These are phyloP conservation scores for Gossypium schwendimanii DNA, from an alignment of 441 rosid genomes.

Conservation along the genomic window DNA sequence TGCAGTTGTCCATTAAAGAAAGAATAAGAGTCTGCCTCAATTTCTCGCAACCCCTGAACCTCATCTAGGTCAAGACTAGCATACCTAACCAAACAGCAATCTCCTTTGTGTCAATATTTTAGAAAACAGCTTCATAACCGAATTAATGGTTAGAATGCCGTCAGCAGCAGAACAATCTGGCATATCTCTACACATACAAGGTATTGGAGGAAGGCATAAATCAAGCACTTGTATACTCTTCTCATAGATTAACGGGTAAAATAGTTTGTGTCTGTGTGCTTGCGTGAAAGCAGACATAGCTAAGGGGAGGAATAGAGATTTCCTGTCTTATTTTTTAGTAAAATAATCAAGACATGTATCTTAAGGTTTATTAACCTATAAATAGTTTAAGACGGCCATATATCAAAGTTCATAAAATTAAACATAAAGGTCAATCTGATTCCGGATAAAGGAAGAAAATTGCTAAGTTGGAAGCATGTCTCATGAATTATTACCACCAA, in stretches of 20 bases:
- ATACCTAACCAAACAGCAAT: conserved; percentile 41
- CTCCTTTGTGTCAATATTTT: conserved; percentile 14
- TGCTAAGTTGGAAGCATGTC: neutral
- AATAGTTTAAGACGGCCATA: neutral
- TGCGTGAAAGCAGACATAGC: neutral
- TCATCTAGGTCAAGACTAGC: conserved; percentile 45
- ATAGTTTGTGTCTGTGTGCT: neutral
- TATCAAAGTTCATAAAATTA: neutral
- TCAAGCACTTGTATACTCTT: neutral
- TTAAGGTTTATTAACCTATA: neutral
- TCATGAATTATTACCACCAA: neutral
- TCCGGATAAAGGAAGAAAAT: conserved; percentile 2
- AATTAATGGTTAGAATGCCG: neutral
- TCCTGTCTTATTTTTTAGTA: neutral
- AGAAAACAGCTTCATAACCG: conserved; percentile 5
- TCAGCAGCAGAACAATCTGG: too few species aligned
- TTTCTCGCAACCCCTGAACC: conserved; percentile 57
- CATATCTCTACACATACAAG: neutral
- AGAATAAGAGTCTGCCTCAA: conserved; percentile 56
- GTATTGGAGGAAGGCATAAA: neutral
- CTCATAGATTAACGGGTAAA: neutral
- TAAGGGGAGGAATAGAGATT: neutral
- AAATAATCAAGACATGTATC: neutral
- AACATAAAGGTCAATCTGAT: conserved; percentile 1
- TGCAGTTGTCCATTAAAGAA: conserved; percentile 72